These are phyloP conservation scores for Tuber borchii DNA, from an alignment of 495 filamentous ascomycete species.

Conservation along the genomic window DNA sequence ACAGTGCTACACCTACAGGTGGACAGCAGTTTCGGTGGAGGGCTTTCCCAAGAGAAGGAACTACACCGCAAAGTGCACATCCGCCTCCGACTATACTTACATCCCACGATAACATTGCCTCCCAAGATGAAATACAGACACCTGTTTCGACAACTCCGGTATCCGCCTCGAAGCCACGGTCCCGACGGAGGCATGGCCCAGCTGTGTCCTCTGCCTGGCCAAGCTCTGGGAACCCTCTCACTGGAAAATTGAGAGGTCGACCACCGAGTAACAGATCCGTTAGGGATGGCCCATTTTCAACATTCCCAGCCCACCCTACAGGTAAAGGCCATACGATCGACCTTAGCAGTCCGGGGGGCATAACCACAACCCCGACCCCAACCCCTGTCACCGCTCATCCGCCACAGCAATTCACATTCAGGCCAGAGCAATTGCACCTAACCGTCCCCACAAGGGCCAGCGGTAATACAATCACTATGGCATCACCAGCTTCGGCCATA, in stretches of 20 bases:
- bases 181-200: conserved; percentile 74
- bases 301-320: conserved; percentile 68
- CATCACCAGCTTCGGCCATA: conserved; percentile 33
- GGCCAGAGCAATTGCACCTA: conserved; percentile 35
- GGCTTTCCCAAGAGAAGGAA: conserved; percentile 41
- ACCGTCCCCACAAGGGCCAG: conserved; percentile 31
- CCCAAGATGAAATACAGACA: conserved; percentile 34
- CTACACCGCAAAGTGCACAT: conserved; percentile 36
- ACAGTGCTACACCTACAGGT: conserved; percentile 25
- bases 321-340: conserved; percentile 36
- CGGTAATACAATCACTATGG: conserved; percentile 26
- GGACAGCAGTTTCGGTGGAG: conserved; percentile 50
- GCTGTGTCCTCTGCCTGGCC: conserved; percentile 95
- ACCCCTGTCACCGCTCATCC: conserved; percentile 36
- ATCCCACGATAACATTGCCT: conserved; percentile 26
- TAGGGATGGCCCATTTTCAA: conserved; percentile 74
- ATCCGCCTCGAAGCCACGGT: conserved; percentile 45
- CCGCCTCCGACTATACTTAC: conserved; percentile 28
- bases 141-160: conserved; percentile 30
- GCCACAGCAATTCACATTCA: conserved; percentile 35
- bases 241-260: conserved; percentile 72
- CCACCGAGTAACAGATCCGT: conserved; percentile 74
- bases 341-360: conserved; percentile 25
- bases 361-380: conserved; percentile 34
- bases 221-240: conserved; percentile 56